These are phyloP conservation scores for Metschnikowia matae DNA, from an alignment of 805 yeast species.

Conservation along the genomic window DNA sequence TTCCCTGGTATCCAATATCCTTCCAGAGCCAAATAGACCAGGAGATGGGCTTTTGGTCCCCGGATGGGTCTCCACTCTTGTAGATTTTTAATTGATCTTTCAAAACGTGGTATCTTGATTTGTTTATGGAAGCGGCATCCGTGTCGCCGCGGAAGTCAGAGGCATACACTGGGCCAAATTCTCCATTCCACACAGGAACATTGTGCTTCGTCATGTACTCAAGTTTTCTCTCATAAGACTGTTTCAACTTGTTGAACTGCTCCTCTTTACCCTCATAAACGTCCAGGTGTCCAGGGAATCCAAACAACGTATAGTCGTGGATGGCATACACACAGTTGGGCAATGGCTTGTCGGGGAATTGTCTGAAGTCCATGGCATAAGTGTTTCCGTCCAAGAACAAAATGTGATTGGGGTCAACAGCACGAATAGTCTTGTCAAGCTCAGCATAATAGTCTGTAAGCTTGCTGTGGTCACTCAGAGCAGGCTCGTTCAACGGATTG, in stretches of 20 bases:
- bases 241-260: conserved; percentile 31
- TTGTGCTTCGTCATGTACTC: conserved; percentile 36
- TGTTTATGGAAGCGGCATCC: conserved; percentile 35
- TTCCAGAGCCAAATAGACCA: conserved; percentile 55
- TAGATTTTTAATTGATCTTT: conserved; percentile 45
- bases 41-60: conserved; percentile 41
- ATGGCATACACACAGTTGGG: conserved; percentile 48
- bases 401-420: conserved; percentile 46
- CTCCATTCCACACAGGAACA: conserved; percentile 54
- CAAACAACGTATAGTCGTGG: conserved; percentile 44
- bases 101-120: conserved; percentile 38
- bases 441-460: conserved; percentile 37
- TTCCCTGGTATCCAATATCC: conserved; percentile 50
- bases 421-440: conserved; percentile 38
- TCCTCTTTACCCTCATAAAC: conserved; percentile 33
- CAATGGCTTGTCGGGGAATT: conserved; percentile 37
- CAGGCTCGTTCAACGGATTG: conserved; percentile 52
- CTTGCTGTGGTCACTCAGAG: conserved; percentile 40
- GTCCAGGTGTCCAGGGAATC: conserved; percentile 40
- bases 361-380: conserved; percentile 47
- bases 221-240: conserved; percentile 42
- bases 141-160: conserved; percentile 40
- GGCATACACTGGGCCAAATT: conserved; percentile 50
- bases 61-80: conserved; percentile 45
- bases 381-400: conserved; percentile 50